Evolutionary conservation across 352 stramenopile genomes (phyloP), one percentile per base, ranked within the genome.

Genomic region (Pythium apleroticum): DNA sequence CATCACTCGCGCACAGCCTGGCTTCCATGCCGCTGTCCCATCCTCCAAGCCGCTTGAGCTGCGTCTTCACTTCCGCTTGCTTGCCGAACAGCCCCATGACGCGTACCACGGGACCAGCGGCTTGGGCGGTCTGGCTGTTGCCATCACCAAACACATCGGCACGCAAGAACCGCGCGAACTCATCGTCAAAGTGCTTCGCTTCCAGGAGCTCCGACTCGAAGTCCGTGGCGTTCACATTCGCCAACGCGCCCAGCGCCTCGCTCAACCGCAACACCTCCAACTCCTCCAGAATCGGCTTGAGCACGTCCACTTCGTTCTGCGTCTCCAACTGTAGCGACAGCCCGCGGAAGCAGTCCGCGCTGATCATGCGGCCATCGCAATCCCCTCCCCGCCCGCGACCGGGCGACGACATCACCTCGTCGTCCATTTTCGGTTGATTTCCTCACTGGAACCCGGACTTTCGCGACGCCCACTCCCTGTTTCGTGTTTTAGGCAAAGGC

Each of bases 241-340:
- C 68, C 20, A 91, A 48, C 69, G 84, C 76, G 31, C 77, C 77
- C 0, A 95, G 70, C 25, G 66, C 71, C 33, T 69, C 79, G 57
- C 85, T 78, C 55, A 95, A 63, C 0, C 82, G 82, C 64, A 91
- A 73, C 6, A 95, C 73, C 22, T 93, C 86, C 30, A 83, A 27
- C 45, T 95, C 86, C 6, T 80, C 67, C 19, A 93, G 59, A 30
- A 92, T 75, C 0, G 84, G 75, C 50, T 95, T 92, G 24, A 90
- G 58, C 6, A 92, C 74, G 55, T 86, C 80, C 6, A 81, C 77
- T 53, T 86, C 82, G 48, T 91, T 88, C 35, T 95, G 84, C 5
- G 77, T 68, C 31, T 89, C 78, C 0, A 65, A n/a, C 4, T 78
- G 58, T 33, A 91, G 70, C 24, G 68, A 74, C 63, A 94, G 14